Evolutionary conservation across 768 basidiomycete genomes (phyloP).

Genomic region (Clathrus columnatus): DNA sequence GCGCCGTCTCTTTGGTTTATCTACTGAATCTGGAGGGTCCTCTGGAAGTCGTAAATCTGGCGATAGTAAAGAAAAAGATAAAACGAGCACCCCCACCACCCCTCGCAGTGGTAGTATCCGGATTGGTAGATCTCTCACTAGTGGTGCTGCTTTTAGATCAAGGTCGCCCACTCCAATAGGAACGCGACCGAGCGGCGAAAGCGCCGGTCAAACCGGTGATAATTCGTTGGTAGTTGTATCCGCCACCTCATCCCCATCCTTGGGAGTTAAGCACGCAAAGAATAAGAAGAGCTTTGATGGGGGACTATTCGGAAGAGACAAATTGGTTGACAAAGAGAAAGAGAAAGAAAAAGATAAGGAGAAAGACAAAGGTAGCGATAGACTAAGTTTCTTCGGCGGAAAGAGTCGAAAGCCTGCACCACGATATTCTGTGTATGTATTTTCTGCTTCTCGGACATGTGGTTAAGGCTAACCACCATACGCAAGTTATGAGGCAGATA

Average conservation of each 20-base stretch:
- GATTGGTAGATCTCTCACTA: no score
- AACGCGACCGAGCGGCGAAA: no score
- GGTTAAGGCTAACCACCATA: neutral
- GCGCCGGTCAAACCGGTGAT: no score
- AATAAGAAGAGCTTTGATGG: no score
- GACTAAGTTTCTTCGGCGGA: conserved; percentile 81
- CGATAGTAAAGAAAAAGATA: conserved; percentile 23
- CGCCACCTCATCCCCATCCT: no score
- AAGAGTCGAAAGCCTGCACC: conserved; percentile 78
- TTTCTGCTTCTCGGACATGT: conserved; percentile 10
- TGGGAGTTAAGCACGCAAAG: no score
- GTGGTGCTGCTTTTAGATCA: no score
- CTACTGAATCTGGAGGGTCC: conserved; percentile 27
- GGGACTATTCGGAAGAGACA: no score
- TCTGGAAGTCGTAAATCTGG: conserved; percentile 16
- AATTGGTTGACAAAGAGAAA: no score
- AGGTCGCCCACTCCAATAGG: no score
- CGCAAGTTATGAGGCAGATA: neutral
- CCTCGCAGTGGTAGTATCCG: no score
- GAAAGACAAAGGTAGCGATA: conserved; percentile 26
- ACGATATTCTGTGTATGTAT: conserved; percentile 51
- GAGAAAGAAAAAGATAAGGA: neutral
- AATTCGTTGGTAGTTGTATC: no score
- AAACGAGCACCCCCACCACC: conserved; percentile 15
- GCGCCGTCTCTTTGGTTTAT: conserved; percentile 55